Conservation (phyloP, 495 filamentous ascomycete genomes). For the Penicillium longicatenatum region DNA sequence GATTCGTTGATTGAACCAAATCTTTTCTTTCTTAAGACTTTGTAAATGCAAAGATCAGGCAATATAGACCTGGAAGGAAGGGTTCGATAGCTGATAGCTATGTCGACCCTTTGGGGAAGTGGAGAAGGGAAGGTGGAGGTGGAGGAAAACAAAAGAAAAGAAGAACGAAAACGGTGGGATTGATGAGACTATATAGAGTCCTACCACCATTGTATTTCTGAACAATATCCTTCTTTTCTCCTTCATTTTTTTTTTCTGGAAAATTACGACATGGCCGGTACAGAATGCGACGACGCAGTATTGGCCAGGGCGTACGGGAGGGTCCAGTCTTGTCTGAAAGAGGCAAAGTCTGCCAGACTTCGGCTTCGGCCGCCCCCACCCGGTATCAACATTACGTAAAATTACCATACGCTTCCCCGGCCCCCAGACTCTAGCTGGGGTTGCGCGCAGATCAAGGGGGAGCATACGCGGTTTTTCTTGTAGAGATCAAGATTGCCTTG, state of each 20-base stretch:
- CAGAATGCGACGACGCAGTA: constrained; percentile 17
- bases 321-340: background rate
- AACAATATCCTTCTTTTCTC: constrained; percentile 5
- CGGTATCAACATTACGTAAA: background rate
- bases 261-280: constrained; percentile 7
- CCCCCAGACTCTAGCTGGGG: background rate
- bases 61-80: background rate
- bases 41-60: background rate
- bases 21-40: constrained; percentile 9
- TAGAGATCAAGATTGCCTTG: background rate
- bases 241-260: constrained; percentile 12
- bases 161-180: constrained; percentile 12
- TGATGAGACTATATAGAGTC: constrained; percentile 18
- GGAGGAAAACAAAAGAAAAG: background rate
- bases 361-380: background rate
- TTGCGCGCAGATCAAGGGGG: background rate
- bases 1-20: constrained; percentile 8
- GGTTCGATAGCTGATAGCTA: constrained; percentile 21
- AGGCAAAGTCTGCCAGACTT: background rate
- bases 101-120: constrained; percentile 11
- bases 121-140: background rate
- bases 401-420: background rate
- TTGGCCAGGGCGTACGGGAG: background rate
- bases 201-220: background rate
- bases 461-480: background rate